phyloP scores from a whole-genome alignment of 2,329 filamentous ascomycete species.

The Aspergillus texensis region DNA sequence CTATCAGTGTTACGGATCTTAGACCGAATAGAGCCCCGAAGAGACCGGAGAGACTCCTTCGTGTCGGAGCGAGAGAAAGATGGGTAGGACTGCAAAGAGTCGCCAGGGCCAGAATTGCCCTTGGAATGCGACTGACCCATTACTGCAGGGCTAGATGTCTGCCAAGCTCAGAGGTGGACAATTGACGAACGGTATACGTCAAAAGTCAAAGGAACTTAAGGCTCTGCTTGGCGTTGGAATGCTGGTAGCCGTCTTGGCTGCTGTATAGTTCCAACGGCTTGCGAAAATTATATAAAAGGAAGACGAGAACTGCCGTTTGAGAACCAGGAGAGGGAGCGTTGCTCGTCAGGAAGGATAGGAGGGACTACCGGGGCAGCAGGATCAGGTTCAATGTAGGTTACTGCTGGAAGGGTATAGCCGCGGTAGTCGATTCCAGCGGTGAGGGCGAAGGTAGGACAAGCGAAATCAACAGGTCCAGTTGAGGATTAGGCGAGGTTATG shows the following conservation, averaged over 20 bases:
- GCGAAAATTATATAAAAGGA: conserved; percentile 23
- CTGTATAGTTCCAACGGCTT: conserved; percentile 15
- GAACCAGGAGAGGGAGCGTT: not conserved
- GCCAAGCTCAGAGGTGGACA: conserved; percentile 32
- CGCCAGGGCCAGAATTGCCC: conserved; percentile 58
- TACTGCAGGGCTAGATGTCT: conserved; percentile 36
- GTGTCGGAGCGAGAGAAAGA: conserved; percentile 93
- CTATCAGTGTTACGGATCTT: conserved; percentile 80
- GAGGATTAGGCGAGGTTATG: conserved; percentile 16
- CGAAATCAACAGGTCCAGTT: conserved; percentile 8
- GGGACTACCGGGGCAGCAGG: conserved; percentile 6
- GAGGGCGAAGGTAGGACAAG: conserved; percentile 7
- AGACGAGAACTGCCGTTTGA: conserved; percentile 8
- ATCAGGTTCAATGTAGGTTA: conserved; percentile 4
- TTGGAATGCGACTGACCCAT: conserved; percentile 58
- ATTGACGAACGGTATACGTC: conserved; percentile 27
- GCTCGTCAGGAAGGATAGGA: not conserved
- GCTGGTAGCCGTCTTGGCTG: conserved; percentile 29
- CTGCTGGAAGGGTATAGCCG: not conserved
- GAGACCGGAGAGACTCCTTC: conserved; percentile 85
- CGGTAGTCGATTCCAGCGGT: not conserved
- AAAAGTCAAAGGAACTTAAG: conserved; percentile 25
- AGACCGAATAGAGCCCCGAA: conserved; percentile 77
- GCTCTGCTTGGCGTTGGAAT: conserved; percentile 31
- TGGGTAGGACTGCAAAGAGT: conserved; percentile 79